Evolutionary conservation across 768 basidiomycete species (phyloP), one percentile per base, ranked within the genome.

Genomic region (Cystobasidium onofrii): DNA sequence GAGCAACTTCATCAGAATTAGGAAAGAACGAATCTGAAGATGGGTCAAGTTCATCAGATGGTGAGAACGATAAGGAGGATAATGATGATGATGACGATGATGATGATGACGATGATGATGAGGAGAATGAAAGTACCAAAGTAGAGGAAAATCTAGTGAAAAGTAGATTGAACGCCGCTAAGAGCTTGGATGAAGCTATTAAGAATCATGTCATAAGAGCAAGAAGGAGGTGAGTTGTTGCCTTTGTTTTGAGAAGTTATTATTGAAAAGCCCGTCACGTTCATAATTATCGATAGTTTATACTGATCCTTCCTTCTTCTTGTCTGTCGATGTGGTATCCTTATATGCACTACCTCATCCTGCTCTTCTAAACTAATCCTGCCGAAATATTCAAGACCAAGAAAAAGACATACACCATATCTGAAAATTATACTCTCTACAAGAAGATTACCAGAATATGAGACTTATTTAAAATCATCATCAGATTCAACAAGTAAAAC

Each of bases 201-300:
- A 25, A 60, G 20, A 60, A 18, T 36, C 69, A 71, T 27, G 69
- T 71, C 10, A 39, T 60, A 1, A 29, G 36, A 60, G 54, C 31
- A 9, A 23, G 55, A 52, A 71, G 54, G 54, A 55, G 69, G 69
- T 71, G 52, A 71, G 69, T 36, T n/a, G n/a, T n/a, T n/a, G n/a
- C n/a, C n/a, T n/a, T n/a, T n/a, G n/a, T n/a, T n/a, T n/a, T n/a
- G n/a, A n/a, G n/a, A n/a, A n/a, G n/a, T n/a, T n/a, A n/a, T n/a
- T n/a, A n/a, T n/a, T n/a, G n/a, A n/a, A n/a, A n/a, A n/a, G n/a
- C n/a, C n/a, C n/a, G n/a, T n/a, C n/a, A n/a, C n/a, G n/a, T n/a
- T n/a, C n/a, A n/a, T n/a, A n/a, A n/a, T n/a, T n/a, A n/a, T n/a
- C n/a, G n/a, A n/a, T n/a, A n/a, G n/a, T n/a, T n/a, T n/a, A n/a